Conservation (phyloP, 225 moss, liverwort and hornwort genomes). For the Rhytidiadelphus loreus region DNA sequence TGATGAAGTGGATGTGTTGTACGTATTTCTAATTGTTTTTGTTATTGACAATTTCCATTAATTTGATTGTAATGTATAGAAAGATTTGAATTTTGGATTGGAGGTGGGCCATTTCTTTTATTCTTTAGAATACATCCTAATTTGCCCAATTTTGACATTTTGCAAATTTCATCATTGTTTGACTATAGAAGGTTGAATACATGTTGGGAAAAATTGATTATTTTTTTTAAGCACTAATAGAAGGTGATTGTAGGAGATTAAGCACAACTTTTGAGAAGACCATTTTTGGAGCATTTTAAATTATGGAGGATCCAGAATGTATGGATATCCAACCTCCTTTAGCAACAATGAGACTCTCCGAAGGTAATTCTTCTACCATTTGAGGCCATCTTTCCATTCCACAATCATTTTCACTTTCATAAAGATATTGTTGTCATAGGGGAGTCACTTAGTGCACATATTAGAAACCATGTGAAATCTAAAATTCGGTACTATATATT, state of each 20-base stretch:
- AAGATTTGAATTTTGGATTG: neutral
- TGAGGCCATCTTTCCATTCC: neutral
- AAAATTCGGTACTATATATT: no score
- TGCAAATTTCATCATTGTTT: neutral
- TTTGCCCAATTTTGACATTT: neutral
- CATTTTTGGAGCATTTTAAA: no score
- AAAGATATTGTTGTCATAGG: neutral
- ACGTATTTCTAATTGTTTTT: neutral
- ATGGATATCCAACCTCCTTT: neutral
- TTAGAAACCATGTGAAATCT: no score
- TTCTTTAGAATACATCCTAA: fast-evolving
- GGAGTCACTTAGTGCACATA: no score
- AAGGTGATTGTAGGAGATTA: neutral
- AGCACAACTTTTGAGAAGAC: neutral
- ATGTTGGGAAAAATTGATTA: no score
- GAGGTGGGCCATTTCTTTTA: neutral
- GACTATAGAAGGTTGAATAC: neutral
- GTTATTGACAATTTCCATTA: neutral
- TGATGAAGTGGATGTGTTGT: neutral
- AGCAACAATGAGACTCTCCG: fast-evolving
- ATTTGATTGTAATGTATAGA: neutral
- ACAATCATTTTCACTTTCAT: neutral
- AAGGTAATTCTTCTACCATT: neutral
- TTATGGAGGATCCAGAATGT: fast-evolving
- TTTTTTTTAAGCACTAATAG: neutral